Conservation (phyloP, 176 grass and related monocot species). For the Triticum dicoccoides region DNA sequence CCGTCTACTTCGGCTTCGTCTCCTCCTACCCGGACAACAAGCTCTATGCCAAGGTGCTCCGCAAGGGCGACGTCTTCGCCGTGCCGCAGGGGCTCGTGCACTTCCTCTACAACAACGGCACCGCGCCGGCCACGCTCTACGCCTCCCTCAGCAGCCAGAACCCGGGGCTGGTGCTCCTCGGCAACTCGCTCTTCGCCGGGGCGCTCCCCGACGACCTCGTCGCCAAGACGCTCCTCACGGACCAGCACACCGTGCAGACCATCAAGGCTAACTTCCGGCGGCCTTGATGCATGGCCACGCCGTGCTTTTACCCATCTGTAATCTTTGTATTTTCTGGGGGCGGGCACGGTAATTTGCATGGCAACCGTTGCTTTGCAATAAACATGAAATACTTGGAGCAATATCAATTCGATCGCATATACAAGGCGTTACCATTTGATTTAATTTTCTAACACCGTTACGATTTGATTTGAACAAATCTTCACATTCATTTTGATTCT, state of each 20-base stretch:
- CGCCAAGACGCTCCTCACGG: slow-evolving; percentile 46
- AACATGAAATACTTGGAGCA: not conserved
- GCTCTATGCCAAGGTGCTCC: slow-evolving; percentile 46
- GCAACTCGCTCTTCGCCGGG: slow-evolving; percentile 30
- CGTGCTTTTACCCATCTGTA: not conserved
- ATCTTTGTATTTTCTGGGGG: not conserved
- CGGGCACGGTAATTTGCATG: not conserved
- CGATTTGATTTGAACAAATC: no score
- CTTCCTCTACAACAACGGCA: slow-evolving; percentile 55
- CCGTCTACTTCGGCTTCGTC: slow-evolving; percentile 61
- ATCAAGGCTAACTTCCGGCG: slow-evolving; percentile 35
- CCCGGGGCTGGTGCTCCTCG: slow-evolving; percentile 42
- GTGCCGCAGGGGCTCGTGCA: slow-evolving; percentile 61
- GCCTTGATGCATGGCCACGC: not conserved
- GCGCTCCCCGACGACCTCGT: slow-evolving; percentile 42
- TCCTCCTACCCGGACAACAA: slow-evolving; percentile 50
- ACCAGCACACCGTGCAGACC: slow-evolving; percentile 6
- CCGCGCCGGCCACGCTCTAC: slow-evolving; percentile 34
- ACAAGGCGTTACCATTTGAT: no score
- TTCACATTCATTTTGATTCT: no score
- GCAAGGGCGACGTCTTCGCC: slow-evolving; percentile 57
- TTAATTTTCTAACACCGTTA: no score
- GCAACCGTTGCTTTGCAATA: not conserved
- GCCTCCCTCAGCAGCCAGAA: slow-evolving; percentile 60
- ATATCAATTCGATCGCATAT: no score